These are phyloP conservation scores for Scutellaria baicalensis DNA, from an alignment of 257 asterid genomes.

Conservation along the genomic window DNA sequence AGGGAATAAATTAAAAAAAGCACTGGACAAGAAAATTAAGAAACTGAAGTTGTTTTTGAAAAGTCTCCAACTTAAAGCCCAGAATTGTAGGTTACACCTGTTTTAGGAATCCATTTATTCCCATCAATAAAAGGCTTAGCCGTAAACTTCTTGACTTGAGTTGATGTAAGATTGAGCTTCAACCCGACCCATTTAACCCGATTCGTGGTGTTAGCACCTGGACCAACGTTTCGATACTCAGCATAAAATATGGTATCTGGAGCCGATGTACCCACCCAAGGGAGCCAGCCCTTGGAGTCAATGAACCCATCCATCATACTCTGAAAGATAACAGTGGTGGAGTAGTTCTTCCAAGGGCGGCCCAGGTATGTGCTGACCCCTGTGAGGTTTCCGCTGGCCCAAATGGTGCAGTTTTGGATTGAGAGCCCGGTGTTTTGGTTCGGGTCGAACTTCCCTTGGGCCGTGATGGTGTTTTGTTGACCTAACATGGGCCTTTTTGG, in stretches of 20 bases:
- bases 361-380: slow-evolving; percentile 51
- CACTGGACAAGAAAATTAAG: not conserved
- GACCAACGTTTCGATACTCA: slow-evolving; percentile 49
- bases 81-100: slow-evolving; percentile 39
- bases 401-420: slow-evolving; percentile 54
- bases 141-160: slow-evolving; percentile 43
- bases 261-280: slow-evolving; percentile 67
- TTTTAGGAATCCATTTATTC: slow-evolving; percentile 48
- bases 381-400: slow-evolving; percentile 37
- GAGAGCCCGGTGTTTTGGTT: slow-evolving; percentile 57
- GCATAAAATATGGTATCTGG: slow-evolving; percentile 62
- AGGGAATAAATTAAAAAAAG: not conserved
- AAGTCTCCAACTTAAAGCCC: slow-evolving; percentile 32
- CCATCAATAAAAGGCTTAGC: slow-evolving; percentile 53
- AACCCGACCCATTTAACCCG: slow-evolving; percentile 70
- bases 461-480: slow-evolving; percentile 37
- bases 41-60: not conserved
- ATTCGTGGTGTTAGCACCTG: slow-evolving; percentile 46
- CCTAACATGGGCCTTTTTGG: slow-evolving; percentile 40
- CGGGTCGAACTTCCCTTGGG: slow-evolving; percentile 41
- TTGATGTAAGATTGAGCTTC: slow-evolving; percentile 38
- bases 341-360: slow-evolving; percentile 77
- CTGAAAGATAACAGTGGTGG: slow-evolving; percentile 49
- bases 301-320: slow-evolving; percentile 31
- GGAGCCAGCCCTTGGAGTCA: slow-evolving; percentile 66